phyloP scores from a whole-genome alignment of 441 rosid species.

The Croton laevigatus region DNA sequence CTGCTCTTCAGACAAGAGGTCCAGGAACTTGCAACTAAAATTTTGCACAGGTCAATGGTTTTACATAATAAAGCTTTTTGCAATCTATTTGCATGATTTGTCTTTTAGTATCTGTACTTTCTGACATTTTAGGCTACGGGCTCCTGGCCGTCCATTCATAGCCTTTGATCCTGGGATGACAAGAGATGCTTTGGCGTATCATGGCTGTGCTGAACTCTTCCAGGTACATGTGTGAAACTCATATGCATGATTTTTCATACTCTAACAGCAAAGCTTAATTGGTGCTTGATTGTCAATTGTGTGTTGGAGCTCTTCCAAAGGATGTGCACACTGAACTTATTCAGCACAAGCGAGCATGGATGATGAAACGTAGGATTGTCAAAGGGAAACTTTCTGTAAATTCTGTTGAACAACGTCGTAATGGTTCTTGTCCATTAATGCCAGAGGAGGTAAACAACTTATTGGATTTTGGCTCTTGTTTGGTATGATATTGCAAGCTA shows the following conservation, averaged over 20 bases:
- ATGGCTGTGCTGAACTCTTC: slow-evolving; percentile 98
- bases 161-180: slow-evolving; percentile 98
- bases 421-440: slow-evolving; percentile 85
- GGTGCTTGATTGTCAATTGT: slow-evolving; percentile 32
- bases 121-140: slow-evolving; percentile 50
- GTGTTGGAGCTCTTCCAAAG: slow-evolving; percentile 63
- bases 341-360: slow-evolving; percentile 94
- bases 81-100: background rate
- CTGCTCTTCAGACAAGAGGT: slow-evolving; percentile 81
- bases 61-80: background rate
- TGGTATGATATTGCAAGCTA: background rate
- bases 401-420: slow-evolving; percentile 58
- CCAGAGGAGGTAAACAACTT: slow-evolving; percentile 76
- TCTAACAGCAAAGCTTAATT: slow-evolving; percentile 23
- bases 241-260: slow-evolving; percentile 8
- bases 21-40: slow-evolving; percentile 77
- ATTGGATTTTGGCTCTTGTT: background rate
- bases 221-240: slow-evolving; percentile 66
- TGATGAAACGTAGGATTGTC: slow-evolving; percentile 79
- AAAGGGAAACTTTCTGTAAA: slow-evolving; percentile 70
- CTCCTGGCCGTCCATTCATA: slow-evolving; percentile 84
- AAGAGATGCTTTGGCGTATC: slow-evolving; percentile 93
- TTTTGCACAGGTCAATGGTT: slow-evolving; percentile 59
- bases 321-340: slow-evolving; percentile 97
- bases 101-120: slow-evolving; percentile 9